Evolutionary conservation across 169 alveolate genomes (phyloP).

Genomic region (Cryptosporidium sp.): DNA sequence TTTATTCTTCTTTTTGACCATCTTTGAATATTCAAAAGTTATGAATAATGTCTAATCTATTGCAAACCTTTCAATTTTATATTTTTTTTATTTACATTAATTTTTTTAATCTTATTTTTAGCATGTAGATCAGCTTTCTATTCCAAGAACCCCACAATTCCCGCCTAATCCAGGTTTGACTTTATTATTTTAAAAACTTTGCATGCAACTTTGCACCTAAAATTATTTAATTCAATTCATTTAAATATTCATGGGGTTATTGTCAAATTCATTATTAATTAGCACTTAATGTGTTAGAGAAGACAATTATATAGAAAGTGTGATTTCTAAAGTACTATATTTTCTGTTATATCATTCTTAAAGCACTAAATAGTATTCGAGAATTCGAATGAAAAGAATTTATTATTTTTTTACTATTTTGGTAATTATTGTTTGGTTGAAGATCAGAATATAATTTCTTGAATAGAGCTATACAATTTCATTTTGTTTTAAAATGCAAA

Average conservation of each 20-base stretch:
- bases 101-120: not conserved
- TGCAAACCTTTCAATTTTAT: not conserved
- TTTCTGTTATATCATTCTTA: not conserved
- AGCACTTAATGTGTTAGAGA: not conserved
- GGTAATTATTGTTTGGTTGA: no score
- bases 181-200: not conserved
- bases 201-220: not conserved
- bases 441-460: not conserved
- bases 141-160: slow-evolving; percentile 26
- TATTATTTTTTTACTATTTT: no score
- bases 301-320: no score
- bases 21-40: not conserved
- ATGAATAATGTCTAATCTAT: not conserved
- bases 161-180: slow-evolving; percentile 58
- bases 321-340: not conserved
- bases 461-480: not conserved
- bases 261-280: not conserved
- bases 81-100: not conserved
- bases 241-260: not conserved
- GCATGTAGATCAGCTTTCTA: slow-evolving; percentile 42
- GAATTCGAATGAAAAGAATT: not conserved
- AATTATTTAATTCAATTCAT: not conserved
- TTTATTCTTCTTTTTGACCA: slow-evolving; percentile 9
- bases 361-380: not conserved
- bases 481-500: not conserved